Percentiles rank a stretch among this genome's conserved stretches.
These are phyloP conservation scores for Ceratocystis albifundus DNA, from an alignment of 2,329 filamentous ascomycete species.

Conservation along the genomic window DNA sequence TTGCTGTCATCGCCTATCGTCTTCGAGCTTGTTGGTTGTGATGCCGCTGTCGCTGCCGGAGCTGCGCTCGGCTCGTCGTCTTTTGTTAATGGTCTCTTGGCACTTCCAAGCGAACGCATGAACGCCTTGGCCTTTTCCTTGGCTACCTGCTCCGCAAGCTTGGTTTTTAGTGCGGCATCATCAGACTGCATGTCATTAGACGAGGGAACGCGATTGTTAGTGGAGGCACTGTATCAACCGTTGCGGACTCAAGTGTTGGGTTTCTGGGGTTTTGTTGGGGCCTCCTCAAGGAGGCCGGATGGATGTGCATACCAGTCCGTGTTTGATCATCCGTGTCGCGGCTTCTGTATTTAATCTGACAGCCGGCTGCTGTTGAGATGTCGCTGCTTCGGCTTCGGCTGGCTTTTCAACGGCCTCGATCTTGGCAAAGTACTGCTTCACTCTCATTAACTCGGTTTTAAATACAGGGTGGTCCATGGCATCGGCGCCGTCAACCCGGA, in stretches of 20 bases:
- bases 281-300: no score
- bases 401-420: constrained; percentile 63
- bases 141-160: constrained; percentile 45
- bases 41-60: background rate
- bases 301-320: constrained; percentile 53
- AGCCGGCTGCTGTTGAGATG: constrained; percentile 32
- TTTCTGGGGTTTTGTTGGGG: background rate
- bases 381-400: constrained; percentile 27
- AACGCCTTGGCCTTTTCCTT: constrained; percentile 45
- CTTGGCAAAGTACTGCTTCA: constrained; percentile 87
- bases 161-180: constrained; percentile 41
- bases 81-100: constrained; percentile 29
- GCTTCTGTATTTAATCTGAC: constrained; percentile 58
- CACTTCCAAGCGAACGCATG: constrained; percentile 35
- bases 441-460: constrained; percentile 62
- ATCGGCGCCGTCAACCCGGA: constrained; percentile 67
- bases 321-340: constrained; percentile 68
- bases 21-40: background rate
- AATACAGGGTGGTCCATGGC: constrained; percentile 79
- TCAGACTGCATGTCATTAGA: constrained; percentile 33
- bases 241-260: background rate
- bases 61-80: background rate
- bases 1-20: constrained; percentile 11
- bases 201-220: background rate
- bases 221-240: background rate